Conservation (phyloP, 495 filamentous ascomycete species). For the Lichenothelia convexa region DNA sequence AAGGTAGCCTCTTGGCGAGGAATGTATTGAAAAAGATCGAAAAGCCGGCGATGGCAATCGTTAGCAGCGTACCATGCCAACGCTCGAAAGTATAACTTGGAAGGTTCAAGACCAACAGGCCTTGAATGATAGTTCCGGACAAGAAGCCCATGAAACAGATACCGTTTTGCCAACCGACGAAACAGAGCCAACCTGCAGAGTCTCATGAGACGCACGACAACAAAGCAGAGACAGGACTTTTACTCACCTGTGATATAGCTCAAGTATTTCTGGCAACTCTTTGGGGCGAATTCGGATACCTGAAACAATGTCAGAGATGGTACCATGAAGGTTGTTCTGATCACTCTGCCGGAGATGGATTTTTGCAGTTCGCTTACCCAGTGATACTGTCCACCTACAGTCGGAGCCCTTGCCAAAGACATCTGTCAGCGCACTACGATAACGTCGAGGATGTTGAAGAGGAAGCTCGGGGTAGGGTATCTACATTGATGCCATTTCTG, state of each 20-base stretch:
- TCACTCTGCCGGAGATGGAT: no score
- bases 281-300: slow-evolving; percentile 8
- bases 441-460: no score
- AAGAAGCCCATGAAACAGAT: slow-evolving; percentile 5
- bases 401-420: slow-evolving; percentile 3
- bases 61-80: slow-evolving; percentile 28
- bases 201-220: neutral
- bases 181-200: slow-evolving; percentile 7
- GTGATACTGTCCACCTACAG: slow-evolving; percentile 6
- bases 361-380: no score
- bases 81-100: slow-evolving; percentile 18
- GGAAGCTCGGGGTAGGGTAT: no score
- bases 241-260: slow-evolving; percentile 6
- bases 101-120: slow-evolving; percentile 21
- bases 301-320: no score
- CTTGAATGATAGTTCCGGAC: slow-evolving; percentile 24
- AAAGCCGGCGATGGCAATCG: slow-evolving; percentile 24
- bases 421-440: no score
- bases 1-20: slow-evolving; percentile 3
- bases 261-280: slow-evolving; percentile 4
- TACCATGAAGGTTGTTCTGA: no score
- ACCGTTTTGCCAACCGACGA: slow-evolving; percentile 6
- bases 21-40: slow-evolving; percentile 26
- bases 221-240: neutral
- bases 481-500: slow-evolving; percentile 10